Base-by-base conservation (phyloP, 805 yeast species). In the Scheffersomyces stipitis region DNA sequence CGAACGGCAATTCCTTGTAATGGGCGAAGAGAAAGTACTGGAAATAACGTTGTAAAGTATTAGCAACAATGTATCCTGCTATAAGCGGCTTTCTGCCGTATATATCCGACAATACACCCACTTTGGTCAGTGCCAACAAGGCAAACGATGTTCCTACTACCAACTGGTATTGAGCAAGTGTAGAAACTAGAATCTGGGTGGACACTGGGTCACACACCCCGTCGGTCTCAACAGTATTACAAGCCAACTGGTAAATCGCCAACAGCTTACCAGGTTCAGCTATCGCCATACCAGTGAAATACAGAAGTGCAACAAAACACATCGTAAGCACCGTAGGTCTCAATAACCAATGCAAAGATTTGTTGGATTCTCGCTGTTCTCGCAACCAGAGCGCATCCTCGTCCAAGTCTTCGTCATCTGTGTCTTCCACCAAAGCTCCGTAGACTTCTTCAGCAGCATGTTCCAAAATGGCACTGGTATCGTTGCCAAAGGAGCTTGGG, bases 351-450 rank as follows among this genome's bases (percentile, higher is more conserved):
- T 26, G 32, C 7, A 28, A 23, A 5, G 4, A 15, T 22, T 23
- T 18, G 37, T 49, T 46, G 29, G 30, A 26, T 13, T 17, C 18
- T 15, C 51, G 48, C 31, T 47, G 50, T 22, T 47, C 52, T 6
- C 41, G 31, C 14, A 50, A 40, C 52, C 52, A 49, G 2, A 33
- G 23, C 1, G 51, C 46, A 12, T 49, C 53, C 12, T 48, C 54
- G 15, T 35, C 42, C 18, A 26, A 20, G 29, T 31, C 29, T 31
- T n/a, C 24, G 5, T 16, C 20, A 24, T 31, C 29, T 7, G 9
- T 20, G 7, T 20, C 24, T 7, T 20, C 24, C 9, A 20, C 10
- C 24, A 20, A 20, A 20, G 24, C 24, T 10, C 24, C 24, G 10
- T 20, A 20, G 24, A 20, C 24, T 20, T 20, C 24, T 10, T 20